These are phyloP conservation scores for Penicillium frequentans DNA, from an alignment of 2,329 filamentous ascomycete species.

Conservation along the genomic window DNA sequence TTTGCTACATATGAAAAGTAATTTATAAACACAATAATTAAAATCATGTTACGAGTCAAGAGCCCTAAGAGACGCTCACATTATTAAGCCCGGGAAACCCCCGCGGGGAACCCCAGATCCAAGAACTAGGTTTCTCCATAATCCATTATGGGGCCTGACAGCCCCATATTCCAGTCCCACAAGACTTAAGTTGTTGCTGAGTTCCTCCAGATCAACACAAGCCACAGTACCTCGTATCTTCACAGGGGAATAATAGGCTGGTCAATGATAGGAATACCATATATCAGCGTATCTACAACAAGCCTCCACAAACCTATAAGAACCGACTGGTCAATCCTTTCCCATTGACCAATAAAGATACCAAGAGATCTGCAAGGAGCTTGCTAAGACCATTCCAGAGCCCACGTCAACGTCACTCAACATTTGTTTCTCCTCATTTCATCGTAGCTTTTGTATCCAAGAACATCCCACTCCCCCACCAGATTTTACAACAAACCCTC, in stretches of 20 bases:
- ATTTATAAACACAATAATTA: too few relatives aligned
- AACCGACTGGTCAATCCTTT: background rate
- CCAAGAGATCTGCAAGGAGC: background rate
- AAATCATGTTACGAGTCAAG: background rate
- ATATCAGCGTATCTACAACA: background rate
- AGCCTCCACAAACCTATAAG: background rate
- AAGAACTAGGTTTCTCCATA: background rate
- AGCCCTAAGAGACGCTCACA: background rate
- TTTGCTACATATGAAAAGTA: too few relatives aligned
- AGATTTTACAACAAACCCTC: background rate
- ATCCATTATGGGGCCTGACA: background rate
- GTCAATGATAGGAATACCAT: background rate
- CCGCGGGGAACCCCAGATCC: background rate
- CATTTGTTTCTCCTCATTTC: background rate
- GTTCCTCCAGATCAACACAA: background rate
- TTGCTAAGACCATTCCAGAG: background rate
- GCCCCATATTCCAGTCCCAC: background rate
- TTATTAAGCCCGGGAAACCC: background rate
- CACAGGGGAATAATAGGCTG: background rate
- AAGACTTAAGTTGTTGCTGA: background rate
- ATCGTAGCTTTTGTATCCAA: background rate
- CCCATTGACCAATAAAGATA: background rate
- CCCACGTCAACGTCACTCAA: background rate
- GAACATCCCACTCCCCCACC: background rate
- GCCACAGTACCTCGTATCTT: background rate